Conservation (phyloP, 1,284 basidiomycete genomes). For the Malassezia arunalokei region DNA sequence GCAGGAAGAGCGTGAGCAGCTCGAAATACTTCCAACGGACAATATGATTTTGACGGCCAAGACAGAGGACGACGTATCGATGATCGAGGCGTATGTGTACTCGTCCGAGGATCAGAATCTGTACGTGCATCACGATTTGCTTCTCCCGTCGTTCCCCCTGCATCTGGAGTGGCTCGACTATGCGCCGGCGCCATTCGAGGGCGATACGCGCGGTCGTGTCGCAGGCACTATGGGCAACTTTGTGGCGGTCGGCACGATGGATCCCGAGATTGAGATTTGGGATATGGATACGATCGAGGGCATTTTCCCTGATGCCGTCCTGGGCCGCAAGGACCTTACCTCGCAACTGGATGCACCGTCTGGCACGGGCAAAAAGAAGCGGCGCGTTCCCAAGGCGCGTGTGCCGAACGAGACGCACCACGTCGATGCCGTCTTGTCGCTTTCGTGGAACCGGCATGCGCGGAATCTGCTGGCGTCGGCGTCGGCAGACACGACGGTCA, state of each 20-base stretch:
- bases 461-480: slow-evolving; percentile 82
- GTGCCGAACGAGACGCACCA: slow-evolving; percentile 61
- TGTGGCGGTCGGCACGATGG: slow-evolving; percentile 90
- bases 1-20: slow-evolving; percentile 69
- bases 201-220: slow-evolving; percentile 25
- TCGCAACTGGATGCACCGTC: slow-evolving; percentile 25
- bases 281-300: slow-evolving; percentile 84
- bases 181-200: slow-evolving; percentile 53
- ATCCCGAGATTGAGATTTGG: slow-evolving; percentile 98
- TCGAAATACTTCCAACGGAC: slow-evolving; percentile 78
- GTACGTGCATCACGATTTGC: slow-evolving; percentile 93
- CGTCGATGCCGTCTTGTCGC: slow-evolving; percentile 78
- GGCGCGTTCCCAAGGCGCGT: slow-evolving; percentile 70
- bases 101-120: slow-evolving; percentile 53
- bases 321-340: slow-evolving; percentile 60
- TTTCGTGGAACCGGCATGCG: slow-evolving; percentile 83
- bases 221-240: slow-evolving; percentile 61
- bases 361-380: slow-evolving; percentile 52
- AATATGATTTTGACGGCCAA: slow-evolving; percentile 84
- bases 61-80: slow-evolving; percentile 92
- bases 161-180: slow-evolving; percentile 99
- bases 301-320: slow-evolving; percentile 81
- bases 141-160: slow-evolving; percentile 92
- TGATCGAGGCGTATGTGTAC: slow-evolving; percentile 57
- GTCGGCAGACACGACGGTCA: slow-evolving; percentile 87